phyloP scores from a whole-genome alignment of 306 rosid species.

The Trifolium repens region DNA sequence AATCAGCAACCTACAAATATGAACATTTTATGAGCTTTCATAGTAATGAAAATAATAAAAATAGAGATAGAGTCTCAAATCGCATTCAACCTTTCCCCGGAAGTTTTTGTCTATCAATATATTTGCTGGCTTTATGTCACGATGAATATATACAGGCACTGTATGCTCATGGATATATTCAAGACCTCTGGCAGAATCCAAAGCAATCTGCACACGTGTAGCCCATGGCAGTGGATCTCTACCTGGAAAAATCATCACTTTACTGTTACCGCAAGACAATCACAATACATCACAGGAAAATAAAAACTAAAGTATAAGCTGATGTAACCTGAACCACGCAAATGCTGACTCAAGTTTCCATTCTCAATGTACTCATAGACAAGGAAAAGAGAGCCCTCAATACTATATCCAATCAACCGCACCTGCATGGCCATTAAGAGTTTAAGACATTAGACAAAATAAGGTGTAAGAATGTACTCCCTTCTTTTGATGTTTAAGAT shows the following conservation, averaged over 20 bases:
- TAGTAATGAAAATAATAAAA: conserved; percentile 13
- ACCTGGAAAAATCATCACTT: conserved; percentile 49
- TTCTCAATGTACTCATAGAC: conserved; percentile 93
- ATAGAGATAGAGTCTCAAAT: conserved; percentile 19
- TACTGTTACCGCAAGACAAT: conserved; percentile 28
- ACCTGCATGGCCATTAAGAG: conserved; percentile 59
- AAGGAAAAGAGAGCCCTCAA: conserved; percentile 84
- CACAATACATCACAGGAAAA: conserved; percentile 31
- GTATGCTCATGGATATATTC: conserved; percentile 99
- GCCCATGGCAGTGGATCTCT: conserved; percentile 87
- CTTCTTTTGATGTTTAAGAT: conserved; percentile 3
- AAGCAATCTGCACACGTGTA: conserved; percentile 85
- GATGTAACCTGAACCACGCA: conserved; percentile 82
- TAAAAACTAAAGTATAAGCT: conserved; percentile 29
- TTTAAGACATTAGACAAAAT: conserved; percentile 16
- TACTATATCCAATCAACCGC: conserved; percentile 94
- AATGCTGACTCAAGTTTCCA: conserved; percentile 88
- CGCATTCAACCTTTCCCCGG: conserved; percentile 76
- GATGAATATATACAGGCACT: conserved; percentile 95
- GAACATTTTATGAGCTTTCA: conserved; percentile 38
- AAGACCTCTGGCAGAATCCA: conserved; percentile 98
- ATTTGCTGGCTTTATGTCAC: conserved; percentile 96
- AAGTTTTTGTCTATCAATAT: conserved; percentile 84
- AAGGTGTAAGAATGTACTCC: neutral
- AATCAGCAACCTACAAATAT: conserved; percentile 83